phyloP scores from a whole-genome alignment of 306 rosid species.

The Benincasa hispida region DNA sequence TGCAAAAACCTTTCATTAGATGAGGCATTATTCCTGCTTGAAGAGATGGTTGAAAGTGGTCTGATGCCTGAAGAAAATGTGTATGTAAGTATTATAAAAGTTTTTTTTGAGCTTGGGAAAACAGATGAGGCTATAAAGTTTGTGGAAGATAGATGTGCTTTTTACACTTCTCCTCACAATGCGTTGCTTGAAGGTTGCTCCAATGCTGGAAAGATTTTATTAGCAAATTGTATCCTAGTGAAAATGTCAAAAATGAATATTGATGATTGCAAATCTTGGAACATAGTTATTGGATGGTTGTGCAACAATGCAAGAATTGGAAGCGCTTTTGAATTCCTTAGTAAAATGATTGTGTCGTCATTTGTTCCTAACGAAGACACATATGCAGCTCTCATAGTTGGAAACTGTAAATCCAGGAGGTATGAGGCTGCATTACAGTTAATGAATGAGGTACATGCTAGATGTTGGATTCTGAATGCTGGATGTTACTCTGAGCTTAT shows the following conservation, averaged over 20 bases:
- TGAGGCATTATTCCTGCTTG: slow-evolving; percentile 31
- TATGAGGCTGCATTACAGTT: slow-evolving; percentile 44
- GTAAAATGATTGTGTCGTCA: slow-evolving; percentile 49
- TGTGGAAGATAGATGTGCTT: slow-evolving; percentile 40
- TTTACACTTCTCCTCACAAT: slow-evolving; percentile 54
- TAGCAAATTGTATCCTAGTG: slow-evolving; percentile 37
- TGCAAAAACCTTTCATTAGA: slow-evolving; percentile 47
- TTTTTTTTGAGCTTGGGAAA: slow-evolving; percentile 50
- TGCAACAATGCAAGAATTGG: slow-evolving; percentile 41
- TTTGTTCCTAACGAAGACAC: slow-evolving; percentile 38
- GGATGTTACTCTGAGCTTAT: slow-evolving; percentile 53
- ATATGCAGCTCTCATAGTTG: slow-evolving; percentile 58
- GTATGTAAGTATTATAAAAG: slow-evolving; percentile 29
- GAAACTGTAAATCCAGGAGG: slow-evolving; percentile 47
- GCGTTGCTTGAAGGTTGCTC: slow-evolving; percentile 68
- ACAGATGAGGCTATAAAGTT: slow-evolving; percentile 50
- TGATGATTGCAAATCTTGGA: slow-evolving; percentile 63
- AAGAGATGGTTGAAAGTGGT: slow-evolving; percentile 41
- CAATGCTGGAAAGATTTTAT: slow-evolving; percentile 29
- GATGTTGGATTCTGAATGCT: slow-evolving; percentile 54
- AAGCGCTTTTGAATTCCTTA: slow-evolving; percentile 47
- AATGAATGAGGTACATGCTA: slow-evolving; percentile 24
- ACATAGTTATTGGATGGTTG: slow-evolving; percentile 49
- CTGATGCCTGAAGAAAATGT: slow-evolving; percentile 15
- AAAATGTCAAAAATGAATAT: slow-evolving; percentile 42